Percentiles rank a stretch among this genome's conserved stretches.
phyloP scores from a whole-genome alignment of 371 early-diverging fungal species.

The Mucor ambiguus region DNA sequence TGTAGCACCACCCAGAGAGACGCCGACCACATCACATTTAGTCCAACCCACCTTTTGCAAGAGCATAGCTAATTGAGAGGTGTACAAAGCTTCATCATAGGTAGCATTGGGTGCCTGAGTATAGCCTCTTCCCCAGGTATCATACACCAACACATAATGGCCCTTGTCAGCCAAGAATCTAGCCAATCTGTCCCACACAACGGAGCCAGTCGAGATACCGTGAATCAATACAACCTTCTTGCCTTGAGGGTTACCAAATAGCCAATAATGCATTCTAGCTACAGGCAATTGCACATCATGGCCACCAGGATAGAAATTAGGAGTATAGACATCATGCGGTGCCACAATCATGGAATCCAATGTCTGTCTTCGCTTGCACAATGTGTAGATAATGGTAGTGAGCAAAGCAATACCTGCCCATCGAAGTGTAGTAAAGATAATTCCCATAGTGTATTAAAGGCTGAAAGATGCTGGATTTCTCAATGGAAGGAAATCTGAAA shows the following conservation, averaged over 20 bases:
- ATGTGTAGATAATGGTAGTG: neutral
- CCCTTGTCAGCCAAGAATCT: slow-evolving; percentile 42
- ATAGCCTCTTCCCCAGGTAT: slow-evolving; percentile 60
- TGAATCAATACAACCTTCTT: slow-evolving; percentile 57
- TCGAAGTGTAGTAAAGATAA: neutral
- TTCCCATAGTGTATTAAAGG: neutral
- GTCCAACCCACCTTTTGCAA: slow-evolving; percentile 59
- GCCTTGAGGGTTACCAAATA: slow-evolving; percentile 53
- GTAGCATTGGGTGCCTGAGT: slow-evolving; percentile 47
- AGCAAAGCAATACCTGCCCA: slow-evolving; percentile 5
- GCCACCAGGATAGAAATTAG: slow-evolving; percentile 45
- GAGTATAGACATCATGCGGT: slow-evolving; percentile 32
- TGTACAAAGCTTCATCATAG: slow-evolving; percentile 51
- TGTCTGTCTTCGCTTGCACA: neutral
- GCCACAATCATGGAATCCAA: slow-evolving; percentile 33
- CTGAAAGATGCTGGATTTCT: neutral
- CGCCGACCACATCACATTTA: slow-evolving; percentile 45
- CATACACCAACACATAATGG: slow-evolving; percentile 54
- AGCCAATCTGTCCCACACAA: slow-evolving; percentile 32
- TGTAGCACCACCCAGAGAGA: slow-evolving; percentile 57
- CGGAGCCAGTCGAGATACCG: slow-evolving; percentile 50
- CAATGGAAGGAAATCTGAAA: neutral
- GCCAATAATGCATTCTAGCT: slow-evolving; percentile 58
- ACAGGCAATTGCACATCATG: slow-evolving; percentile 37
- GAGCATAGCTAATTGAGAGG: slow-evolving; percentile 49